Percentiles rank a stretch among this genome's conserved stretches.
These are phyloP conservation scores for Komagataella pseudopastoris DNA, from an alignment of 805 yeast genomes.

Conservation along the genomic window DNA sequence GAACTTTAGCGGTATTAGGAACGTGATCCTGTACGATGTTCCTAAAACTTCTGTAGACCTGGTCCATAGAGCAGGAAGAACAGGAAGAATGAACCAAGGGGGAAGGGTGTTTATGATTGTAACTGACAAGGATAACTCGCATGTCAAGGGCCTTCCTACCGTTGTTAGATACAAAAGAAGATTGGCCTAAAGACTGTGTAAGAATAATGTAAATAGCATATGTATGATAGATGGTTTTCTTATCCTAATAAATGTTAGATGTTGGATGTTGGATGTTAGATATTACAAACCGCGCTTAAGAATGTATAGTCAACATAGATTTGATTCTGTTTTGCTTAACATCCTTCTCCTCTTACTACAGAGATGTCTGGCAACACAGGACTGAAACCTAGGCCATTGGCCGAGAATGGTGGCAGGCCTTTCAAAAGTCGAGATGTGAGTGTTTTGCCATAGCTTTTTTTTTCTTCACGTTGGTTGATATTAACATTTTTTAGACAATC, in stretches of 20 bases:
- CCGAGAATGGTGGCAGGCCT: neutral
- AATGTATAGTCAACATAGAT: neutral
- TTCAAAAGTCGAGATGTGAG: neutral
- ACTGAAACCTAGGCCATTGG: neutral
- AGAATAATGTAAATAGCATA: neutral
- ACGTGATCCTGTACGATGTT: conserved; percentile 72
- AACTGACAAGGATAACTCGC: conserved; percentile 52
- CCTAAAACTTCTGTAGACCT: conserved; percentile 79
- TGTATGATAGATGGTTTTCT: neutral
- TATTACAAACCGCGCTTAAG: neutral
- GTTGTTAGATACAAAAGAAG: conserved; percentile 41
- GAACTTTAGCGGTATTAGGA: conserved; percentile 70
- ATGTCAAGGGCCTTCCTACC: conserved; percentile 72
- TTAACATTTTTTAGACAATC: neutral
- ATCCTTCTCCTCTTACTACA: neutral
- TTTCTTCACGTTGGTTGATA: neutral
- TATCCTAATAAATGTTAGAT: neutral
- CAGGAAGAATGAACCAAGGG: conserved; percentile 81
- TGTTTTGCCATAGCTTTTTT: too few relatives aligned
- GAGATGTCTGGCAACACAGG: neutral
- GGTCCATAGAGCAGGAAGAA: conserved; percentile 86
- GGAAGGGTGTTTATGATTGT: conserved; percentile 81
- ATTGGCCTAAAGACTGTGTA: conserved; percentile 10
- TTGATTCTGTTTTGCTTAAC: neutral
- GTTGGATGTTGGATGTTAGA: neutral